A percentile compares a stretch with the other conserved stretches of the same genome.
phyloP scores from a whole-genome alignment of 345 rosid genomes.

The Eucalyptus sideroxylon region DNA sequence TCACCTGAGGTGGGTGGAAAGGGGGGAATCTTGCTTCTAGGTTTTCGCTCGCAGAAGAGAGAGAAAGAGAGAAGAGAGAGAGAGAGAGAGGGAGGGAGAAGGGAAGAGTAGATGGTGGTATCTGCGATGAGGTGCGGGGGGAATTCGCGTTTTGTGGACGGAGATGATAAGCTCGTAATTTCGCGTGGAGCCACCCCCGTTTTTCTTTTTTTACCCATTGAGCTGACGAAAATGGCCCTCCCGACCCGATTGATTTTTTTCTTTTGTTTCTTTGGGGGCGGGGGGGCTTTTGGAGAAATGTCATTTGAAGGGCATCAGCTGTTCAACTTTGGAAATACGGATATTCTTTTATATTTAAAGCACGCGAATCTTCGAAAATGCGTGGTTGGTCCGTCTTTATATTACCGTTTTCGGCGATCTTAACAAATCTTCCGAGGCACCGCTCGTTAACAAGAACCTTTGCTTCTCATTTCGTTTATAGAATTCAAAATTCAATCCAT shows the following conservation, averaged over 20 bases:
- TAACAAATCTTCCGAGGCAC: neutral
- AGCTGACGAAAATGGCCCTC: neutral
- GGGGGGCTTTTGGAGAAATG: neutral
- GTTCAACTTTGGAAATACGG: neutral
- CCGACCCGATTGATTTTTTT: neutral
- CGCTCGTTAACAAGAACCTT: neutral
- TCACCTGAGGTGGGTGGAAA: neutral
- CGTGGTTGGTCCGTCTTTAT: neutral
- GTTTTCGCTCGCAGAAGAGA: neutral
- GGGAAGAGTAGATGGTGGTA: too few relatives aligned
- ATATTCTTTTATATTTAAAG: neutral
- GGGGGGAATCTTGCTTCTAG: neutral
- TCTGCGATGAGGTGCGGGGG: neutral
- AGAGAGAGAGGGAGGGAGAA: neutral
- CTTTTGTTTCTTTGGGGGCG: rapidly evolving
- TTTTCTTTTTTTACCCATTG: neutral
- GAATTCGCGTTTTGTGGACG: neutral
- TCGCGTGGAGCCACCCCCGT: neutral
- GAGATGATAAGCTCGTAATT: neutral
- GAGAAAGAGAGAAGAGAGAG: neutral
- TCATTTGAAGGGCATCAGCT: neutral
- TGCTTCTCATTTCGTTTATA: neutral
- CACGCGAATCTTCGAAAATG: neutral
- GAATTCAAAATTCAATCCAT: neutral
- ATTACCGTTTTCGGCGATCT: neutral